Evolutionary conservation across 202 grass and related monocot genomes (phyloP).

Genomic region (Elaeis oleifera): DNA sequence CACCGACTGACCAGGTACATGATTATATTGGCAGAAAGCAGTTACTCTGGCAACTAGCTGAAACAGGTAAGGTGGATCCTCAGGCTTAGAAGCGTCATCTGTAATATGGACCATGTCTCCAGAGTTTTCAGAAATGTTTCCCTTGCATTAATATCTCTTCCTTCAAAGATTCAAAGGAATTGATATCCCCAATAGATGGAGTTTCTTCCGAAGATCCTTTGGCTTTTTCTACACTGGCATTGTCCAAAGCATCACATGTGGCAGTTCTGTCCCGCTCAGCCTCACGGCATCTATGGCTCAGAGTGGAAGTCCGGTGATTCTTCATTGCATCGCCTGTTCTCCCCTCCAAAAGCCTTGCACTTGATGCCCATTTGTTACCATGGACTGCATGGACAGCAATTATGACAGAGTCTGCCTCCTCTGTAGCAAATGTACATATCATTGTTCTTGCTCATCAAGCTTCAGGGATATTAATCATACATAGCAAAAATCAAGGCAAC

Average conservation of each 20-base stretch:
- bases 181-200: constrained; percentile 25
- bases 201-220: constrained; percentile 43
- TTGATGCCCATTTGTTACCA: constrained; percentile 89
- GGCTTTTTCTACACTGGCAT: constrained; percentile 24
- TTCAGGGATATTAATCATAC: too few relatives aligned
- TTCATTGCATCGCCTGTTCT: constrained; percentile 95
- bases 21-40: constrained; percentile 70
- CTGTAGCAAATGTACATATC: constrained; percentile 30
- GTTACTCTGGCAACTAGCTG: constrained; percentile 59
- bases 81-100: background rate
- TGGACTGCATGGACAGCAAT: constrained; percentile 63
- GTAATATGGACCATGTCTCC: constrained; percentile 15
- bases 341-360: constrained; percentile 70
- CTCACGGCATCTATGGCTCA: constrained; percentile 47
- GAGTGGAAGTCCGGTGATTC: constrained; percentile 97
- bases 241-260: constrained; percentile 25
- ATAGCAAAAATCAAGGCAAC: too few relatives aligned
- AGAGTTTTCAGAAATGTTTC: constrained; percentile 30
- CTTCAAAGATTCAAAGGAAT: constrained; percentile 35
- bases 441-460: too few relatives aligned
- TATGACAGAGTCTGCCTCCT: constrained; percentile 71
- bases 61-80: constrained; percentile 53
- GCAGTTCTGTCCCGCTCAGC: constrained; percentile 27
- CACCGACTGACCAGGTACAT: constrained; percentile 16
- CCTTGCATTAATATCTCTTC: constrained; percentile 31